Evolutionary conservation across 768 basidiomycete genomes (phyloP).

Genomic region (Saitozyma sp.): DNA sequence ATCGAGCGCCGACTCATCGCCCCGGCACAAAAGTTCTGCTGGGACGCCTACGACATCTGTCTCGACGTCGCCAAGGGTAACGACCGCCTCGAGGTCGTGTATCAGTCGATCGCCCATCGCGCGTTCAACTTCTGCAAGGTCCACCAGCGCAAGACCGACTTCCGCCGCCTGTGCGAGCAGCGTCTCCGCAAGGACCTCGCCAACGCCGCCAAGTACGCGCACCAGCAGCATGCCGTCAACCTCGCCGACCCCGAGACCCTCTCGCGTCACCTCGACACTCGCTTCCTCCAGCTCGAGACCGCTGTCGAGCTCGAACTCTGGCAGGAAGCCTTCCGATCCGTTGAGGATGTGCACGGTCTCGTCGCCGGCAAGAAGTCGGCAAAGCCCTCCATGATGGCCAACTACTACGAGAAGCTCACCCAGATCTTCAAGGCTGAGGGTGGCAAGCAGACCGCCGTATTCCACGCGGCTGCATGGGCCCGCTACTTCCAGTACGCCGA

Average conservation of each 20-base stretch:
- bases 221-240: constrained; percentile 92
- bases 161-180: constrained; percentile 93
- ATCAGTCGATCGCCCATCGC: constrained; percentile 95
- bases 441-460: constrained; percentile 75
- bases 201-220: constrained; percentile 91
- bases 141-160: constrained; percentile 92
- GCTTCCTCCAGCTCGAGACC: constrained; percentile 93
- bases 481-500: constrained; percentile 66
- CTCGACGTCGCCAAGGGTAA: constrained; percentile 96
- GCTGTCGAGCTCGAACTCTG: constrained; percentile 97
- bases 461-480: constrained; percentile 95
- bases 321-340: constrained; percentile 98
- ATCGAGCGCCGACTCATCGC: constrained; percentile 93
- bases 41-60: constrained; percentile 95
- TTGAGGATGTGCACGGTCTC: constrained; percentile 96
- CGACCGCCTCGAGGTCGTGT: constrained; percentile 83
- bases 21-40: constrained; percentile 97
- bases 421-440: constrained; percentile 83
- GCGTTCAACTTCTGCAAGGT: constrained; percentile 95
- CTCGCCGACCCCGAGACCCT: constrained; percentile 91
- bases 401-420: constrained; percentile 97
- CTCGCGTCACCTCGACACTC: constrained; percentile 92
- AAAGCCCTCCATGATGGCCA: constrained; percentile 94
- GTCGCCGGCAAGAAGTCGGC: constrained; percentile 85
- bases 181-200: constrained; percentile 82